Conservation (phyloP, 108 stramenopile species). For the Discostella stelligeroides region DNA sequence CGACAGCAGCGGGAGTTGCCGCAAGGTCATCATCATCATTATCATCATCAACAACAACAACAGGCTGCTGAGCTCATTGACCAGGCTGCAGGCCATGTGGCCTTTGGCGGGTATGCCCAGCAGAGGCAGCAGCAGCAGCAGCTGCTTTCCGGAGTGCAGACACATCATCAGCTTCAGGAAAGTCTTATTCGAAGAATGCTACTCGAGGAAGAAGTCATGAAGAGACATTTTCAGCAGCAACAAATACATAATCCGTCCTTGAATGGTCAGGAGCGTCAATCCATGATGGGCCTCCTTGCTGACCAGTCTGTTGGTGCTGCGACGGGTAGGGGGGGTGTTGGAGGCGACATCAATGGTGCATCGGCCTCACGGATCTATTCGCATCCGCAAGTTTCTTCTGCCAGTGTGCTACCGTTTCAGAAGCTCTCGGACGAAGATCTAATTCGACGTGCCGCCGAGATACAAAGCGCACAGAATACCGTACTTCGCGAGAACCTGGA, state of each 20-base stretch:
- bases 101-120: conserved; percentile 1
- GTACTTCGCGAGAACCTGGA: conserved; percentile 5
- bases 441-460: conserved; percentile 8
- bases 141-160: too few species aligned
- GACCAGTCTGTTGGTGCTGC: not conserved
- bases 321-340: too few species aligned
- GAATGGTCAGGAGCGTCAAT: conserved; percentile 1
- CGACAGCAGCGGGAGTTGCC: not conserved
- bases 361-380: too few species aligned
- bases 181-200: not conserved
- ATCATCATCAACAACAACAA: too few species aligned
- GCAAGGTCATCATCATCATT: too few species aligned
- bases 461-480: not conserved
- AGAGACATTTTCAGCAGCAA: too few species aligned
- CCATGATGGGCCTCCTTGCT: not conserved
- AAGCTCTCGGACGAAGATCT: conserved; percentile 6
- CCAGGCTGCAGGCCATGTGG: not conserved
- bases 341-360: too few species aligned
- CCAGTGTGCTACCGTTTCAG: too few species aligned
- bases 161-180: too few species aligned
- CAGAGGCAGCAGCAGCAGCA: conserved; percentile 5
- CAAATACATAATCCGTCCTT: too few species aligned
- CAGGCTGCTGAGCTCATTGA: too few species aligned
- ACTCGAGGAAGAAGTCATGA: not conserved
- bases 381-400: too few species aligned